Evolutionary conservation across 306 rosid genomes (phyloP), one percentile per base, ranked within the genome.

Genomic region (Urtica urens): DNA sequence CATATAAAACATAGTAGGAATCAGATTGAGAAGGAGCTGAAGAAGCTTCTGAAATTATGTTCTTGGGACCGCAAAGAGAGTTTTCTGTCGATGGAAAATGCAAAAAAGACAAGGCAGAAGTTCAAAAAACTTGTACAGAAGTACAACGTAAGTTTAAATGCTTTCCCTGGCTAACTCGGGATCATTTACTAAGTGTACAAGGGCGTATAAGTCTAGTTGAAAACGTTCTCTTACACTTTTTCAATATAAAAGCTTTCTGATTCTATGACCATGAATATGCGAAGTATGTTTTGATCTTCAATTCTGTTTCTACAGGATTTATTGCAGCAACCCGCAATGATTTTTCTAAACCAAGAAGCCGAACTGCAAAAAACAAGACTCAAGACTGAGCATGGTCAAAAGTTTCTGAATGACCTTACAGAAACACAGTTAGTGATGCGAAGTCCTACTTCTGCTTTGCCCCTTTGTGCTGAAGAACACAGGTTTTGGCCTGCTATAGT

Each of bases 121-220:
- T 79, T 90, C 58, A 81, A 23, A 66, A 81, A 81, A 67, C 81
- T 90, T 61, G 66, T 90, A 47, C 75, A 81, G 65, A 85, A 90
- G 62, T 84, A 74, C 55, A 75, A 79, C 4, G 94, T 87, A 69
- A 76, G 96, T 68, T 26, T 41, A 51, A 38, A 23, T 8, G 30
- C 24, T 49, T 15, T 49, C 37, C 33, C 10, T 28, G 33, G 6
- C 10, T 28, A 4, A 28, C n/a, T n/a, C n/a, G n/a, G n/a, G n/a
- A n/a, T 45, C 7, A 4, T 45, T 41, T 45, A 5, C 17, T 11
- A 7, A 1, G 21, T 13, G 30, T 44, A 18, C 14, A 18, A 21
- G 49, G 12, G 15, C n/a, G n/a, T 41, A 7, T 19, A 41, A 23
- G 29, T 44, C 22, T 44, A 22, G 3, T 29, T 18, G 23, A 28